Evolutionary conservation across 352 stramenopile genomes (phyloP).

Genomic region (Pythium sp.): DNA sequence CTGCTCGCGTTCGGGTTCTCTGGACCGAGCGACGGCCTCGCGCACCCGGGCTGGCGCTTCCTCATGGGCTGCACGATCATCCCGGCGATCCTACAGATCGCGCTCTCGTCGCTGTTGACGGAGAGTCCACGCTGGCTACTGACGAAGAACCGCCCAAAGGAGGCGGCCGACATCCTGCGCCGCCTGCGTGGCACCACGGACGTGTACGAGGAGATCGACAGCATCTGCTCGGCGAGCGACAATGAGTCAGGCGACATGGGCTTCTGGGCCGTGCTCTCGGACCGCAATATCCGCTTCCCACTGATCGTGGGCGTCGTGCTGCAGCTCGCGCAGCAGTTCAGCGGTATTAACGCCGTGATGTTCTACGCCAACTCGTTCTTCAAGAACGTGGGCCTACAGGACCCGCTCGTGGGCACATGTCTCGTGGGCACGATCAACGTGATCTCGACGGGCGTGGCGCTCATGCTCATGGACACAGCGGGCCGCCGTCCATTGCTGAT

Average conservation of each 20-base stretch:
- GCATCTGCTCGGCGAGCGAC: constrained; percentile 76
- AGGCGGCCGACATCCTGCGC: constrained; percentile 66
- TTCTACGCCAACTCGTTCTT: constrained; percentile 81
- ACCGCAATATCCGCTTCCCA: constrained; percentile 61
- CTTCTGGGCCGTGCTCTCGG: constrained; percentile 61
- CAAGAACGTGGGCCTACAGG: constrained; percentile 61
- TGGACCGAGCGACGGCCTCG: constrained; percentile 47
- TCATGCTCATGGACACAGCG: constrained; percentile 75
- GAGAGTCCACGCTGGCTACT: constrained; percentile 71
- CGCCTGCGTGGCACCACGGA: constrained; percentile 65
- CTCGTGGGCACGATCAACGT: constrained; percentile 73
- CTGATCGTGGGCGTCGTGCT: constrained; percentile 58
- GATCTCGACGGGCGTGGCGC: constrained; percentile 63
- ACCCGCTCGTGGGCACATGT: constrained; percentile 59
- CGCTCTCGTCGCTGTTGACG: constrained; percentile 55
- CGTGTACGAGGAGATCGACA: constrained; percentile 81
- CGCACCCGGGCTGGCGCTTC: constrained; percentile 61
- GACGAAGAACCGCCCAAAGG: constrained; percentile 71
- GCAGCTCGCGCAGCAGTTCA: constrained; percentile 70
- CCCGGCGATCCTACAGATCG: constrained; percentile 60
- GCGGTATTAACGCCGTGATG: constrained; percentile 78
- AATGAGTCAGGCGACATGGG: constrained; percentile 65
- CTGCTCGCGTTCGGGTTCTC: constrained; percentile 59
- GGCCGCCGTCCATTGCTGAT: constrained; percentile 63
- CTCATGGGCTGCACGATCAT: constrained; percentile 68